These are phyloP conservation scores for Hortiboletus rubellus DNA, from an alignment of 1,284 basidiomycete species.

Conservation along the genomic window DNA sequence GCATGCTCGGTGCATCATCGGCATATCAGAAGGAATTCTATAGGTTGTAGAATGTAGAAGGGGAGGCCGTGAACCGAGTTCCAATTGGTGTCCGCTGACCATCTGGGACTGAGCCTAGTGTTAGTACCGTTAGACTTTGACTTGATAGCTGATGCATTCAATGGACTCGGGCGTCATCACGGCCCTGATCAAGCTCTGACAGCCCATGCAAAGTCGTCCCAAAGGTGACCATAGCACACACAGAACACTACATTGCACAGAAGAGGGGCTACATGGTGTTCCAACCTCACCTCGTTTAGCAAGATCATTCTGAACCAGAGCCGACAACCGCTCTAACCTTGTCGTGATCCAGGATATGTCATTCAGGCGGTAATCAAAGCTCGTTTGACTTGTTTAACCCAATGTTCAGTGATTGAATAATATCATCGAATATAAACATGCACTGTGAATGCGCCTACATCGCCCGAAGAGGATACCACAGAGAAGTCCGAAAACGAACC, in stretches of 20 bases:
- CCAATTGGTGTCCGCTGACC: too few species aligned
- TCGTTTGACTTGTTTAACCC: not conserved
- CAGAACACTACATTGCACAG: too few species aligned
- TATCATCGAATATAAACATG: not conserved
- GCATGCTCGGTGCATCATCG: not conserved
- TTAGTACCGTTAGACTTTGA: too few species aligned
- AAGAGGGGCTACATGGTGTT: too few species aligned
- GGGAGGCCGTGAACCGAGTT: too few species aligned
- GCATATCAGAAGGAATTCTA: not conserved
- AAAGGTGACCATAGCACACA: not conserved
- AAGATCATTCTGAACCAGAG: not conserved
- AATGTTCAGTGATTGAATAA: not conserved
- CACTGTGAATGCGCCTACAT: conserved; percentile 1
- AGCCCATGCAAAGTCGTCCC: not conserved
- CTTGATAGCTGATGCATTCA: too few species aligned
- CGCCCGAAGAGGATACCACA: conserved; percentile 1
- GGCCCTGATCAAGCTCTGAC: too few species aligned
- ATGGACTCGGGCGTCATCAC: too few species aligned
- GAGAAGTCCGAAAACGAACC: conserved; percentile 13
- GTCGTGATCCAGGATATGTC: not conserved
- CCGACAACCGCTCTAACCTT: not conserved
- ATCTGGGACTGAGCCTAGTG: too few species aligned
- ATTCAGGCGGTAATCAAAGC: not conserved
- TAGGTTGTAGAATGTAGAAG: not conserved
- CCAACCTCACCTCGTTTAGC: not conserved